Evolutionary conservation across 352 stramenopile genomes (phyloP).

Genomic region (Pythium brassicae): DNA sequence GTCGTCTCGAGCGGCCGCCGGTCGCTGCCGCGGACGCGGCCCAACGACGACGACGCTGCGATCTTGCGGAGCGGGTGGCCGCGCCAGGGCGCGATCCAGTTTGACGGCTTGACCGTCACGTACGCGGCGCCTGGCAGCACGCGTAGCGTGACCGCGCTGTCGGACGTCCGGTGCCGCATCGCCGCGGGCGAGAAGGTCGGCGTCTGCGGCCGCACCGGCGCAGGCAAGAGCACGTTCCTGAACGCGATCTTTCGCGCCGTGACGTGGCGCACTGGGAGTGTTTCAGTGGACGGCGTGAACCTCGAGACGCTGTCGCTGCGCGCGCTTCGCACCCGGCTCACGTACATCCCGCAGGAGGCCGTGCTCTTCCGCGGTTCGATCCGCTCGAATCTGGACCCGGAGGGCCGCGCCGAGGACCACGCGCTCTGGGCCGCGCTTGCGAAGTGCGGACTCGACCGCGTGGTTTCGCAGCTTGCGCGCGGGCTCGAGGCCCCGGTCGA

Average conservation of each 20-base stretch:
- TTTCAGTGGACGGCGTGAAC: slow-evolving; percentile 74
- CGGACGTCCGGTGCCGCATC: slow-evolving; percentile 42
- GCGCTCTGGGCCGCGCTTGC: slow-evolving; percentile 54
- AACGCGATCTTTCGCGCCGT: slow-evolving; percentile 77
- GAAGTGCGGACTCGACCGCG: slow-evolving; percentile 40
- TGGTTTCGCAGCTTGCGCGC: slow-evolving; percentile 32
- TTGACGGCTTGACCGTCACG: slow-evolving; percentile 46
- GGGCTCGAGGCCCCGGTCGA: slow-evolving; percentile 52
- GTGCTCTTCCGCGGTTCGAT: slow-evolving; percentile 82
- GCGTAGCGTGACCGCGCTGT: slow-evolving; percentile 28
- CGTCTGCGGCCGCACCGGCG: slow-evolving; percentile 86
- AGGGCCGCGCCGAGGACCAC: slow-evolving; percentile 29
- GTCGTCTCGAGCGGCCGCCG: slow-evolving; percentile 12
- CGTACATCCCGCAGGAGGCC: slow-evolving; percentile 82
- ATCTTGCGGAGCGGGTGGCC: slow-evolving; percentile 30
- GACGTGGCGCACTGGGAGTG: slow-evolving; percentile 36
- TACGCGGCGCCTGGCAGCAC: slow-evolving; percentile 17
- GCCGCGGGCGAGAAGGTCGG: slow-evolving; percentile 60
- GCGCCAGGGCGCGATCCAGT: slow-evolving; percentile 36
- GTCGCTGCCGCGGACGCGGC: not conserved
- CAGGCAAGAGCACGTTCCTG: slow-evolving; percentile 88
- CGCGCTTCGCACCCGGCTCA: slow-evolving; percentile 61
- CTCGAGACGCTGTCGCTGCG: slow-evolving; percentile 54
- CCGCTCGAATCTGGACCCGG: slow-evolving; percentile 83
- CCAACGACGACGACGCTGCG: not conserved